Evolutionary conservation across 495 filamentous ascomycete species (phyloP).

Genomic region (Glutinoglossum americanum): DNA sequence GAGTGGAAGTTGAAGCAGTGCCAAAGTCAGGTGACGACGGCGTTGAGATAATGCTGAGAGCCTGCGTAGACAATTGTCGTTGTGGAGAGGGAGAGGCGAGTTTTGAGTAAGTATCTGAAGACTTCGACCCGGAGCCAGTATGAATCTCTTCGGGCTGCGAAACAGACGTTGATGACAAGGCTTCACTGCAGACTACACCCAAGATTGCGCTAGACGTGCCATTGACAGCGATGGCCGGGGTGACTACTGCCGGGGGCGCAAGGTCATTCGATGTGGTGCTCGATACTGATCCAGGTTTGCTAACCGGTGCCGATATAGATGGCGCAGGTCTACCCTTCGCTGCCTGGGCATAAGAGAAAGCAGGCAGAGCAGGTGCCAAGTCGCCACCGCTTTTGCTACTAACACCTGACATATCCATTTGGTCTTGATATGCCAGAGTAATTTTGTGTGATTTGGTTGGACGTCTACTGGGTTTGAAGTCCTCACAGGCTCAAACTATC

Average conservation of each 20-base stretch:
- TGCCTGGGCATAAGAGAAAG: constrained; percentile 90
- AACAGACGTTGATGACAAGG: not conserved
- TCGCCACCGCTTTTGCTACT: constrained; percentile 17
- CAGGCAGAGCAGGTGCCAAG: constrained; percentile 10
- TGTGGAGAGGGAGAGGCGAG: constrained; percentile 15
- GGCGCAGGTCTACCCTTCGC: constrained; percentile 48
- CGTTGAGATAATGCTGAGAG: constrained; percentile 21
- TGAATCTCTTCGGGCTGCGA: not conserved
- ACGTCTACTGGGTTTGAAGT: not conserved
- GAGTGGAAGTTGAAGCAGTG: constrained; percentile 38
- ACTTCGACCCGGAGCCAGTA: not conserved
- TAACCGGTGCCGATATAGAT: constrained; percentile 13
- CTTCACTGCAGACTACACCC: not conserved
- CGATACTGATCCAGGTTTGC: not conserved
- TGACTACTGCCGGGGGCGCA: not conserved
- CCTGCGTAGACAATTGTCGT: constrained; percentile 11
- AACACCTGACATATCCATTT: constrained; percentile 18
- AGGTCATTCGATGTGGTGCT: not conserved
- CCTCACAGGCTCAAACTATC: not conserved
- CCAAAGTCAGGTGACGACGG: constrained; percentile 50
- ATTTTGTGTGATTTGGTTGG: not conserved
- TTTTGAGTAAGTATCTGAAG: not conserved
- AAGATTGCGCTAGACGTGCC: not conserved
- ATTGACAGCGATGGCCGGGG: not conserved
- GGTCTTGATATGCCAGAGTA: not conserved